Evolutionary conservation across 2,329 filamentous ascomycete species (phyloP).

Genomic region (Aureobasidium sp.): DNA sequence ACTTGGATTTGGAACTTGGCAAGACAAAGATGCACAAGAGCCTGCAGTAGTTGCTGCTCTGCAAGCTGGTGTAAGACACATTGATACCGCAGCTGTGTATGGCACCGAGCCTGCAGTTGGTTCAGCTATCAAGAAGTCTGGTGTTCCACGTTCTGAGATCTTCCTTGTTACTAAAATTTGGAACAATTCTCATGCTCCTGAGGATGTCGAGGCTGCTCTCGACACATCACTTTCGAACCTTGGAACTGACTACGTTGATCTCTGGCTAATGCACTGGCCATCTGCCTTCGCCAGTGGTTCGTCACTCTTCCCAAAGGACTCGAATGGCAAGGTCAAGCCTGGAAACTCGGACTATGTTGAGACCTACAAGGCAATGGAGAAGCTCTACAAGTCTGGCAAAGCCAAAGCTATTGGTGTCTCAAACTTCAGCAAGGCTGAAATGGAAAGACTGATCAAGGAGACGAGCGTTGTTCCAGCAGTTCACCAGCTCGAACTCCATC

Average conservation of each 20-base stretch:
- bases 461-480: conserved; percentile 30
- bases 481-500: conserved; percentile 47
- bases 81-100: conserved; percentile 34
- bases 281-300: conserved; percentile 47
- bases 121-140: conserved; percentile 54
- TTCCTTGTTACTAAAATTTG: conserved; percentile 63
- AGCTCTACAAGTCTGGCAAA: conserved; percentile 28
- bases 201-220: conserved; percentile 53
- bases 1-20: conserved; percentile 49
- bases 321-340: conserved; percentile 35
- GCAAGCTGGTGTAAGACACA: conserved; percentile 47
- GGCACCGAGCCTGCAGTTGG: conserved; percentile 61
- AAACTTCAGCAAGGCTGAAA: conserved; percentile 44
- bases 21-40: conserved; percentile 45
- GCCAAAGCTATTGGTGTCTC: conserved; percentile 46
- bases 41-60: conserved; percentile 37
- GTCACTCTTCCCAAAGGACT: conserved; percentile 40
- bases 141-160: conserved; percentile 56
- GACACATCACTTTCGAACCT: conserved; percentile 56
- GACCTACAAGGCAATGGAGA: conserved; percentile 43
- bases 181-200: conserved; percentile 54
- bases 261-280: conserved; percentile 64
- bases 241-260: conserved; percentile 59
- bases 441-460: conserved; percentile 42
- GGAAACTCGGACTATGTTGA: conserved; percentile 45